A percentile compares a stretch with the other conserved stretches of the same genome.
Evolutionary conservation across 495 filamentous ascomycete genomes (phyloP).

Genomic region (Parathielavia appendiculata): DNA sequence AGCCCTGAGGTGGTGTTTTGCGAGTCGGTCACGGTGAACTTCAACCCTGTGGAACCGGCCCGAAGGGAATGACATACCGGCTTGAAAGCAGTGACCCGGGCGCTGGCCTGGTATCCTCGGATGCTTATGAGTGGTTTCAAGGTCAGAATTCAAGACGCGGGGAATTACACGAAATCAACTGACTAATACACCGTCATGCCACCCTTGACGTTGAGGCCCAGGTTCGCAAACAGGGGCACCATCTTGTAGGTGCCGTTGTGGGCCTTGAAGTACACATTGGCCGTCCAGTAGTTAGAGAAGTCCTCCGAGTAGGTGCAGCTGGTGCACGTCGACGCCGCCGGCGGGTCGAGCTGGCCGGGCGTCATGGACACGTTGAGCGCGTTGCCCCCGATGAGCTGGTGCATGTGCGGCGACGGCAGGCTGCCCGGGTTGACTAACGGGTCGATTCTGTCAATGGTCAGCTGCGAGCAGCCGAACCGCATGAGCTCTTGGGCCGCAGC

Average conservation of each 20-base stretch:
- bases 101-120: conserved; percentile 21
- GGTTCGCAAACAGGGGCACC: conserved; percentile 38
- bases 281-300: conserved; percentile 39
- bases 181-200: conserved; percentile 45
- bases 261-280: conserved; percentile 45
- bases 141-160: neutral
- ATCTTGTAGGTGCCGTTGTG: conserved; percentile 43
- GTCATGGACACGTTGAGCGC: conserved; percentile 44
- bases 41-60: too few species aligned
- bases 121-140: conserved; percentile 1
- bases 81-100: conserved; percentile 40
- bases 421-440: conserved; percentile 40
- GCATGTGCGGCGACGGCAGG: conserved; percentile 41
- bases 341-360: conserved; percentile 32
- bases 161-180: neutral
- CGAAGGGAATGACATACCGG: conserved; percentile 27
- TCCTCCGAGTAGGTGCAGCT: conserved; percentile 29
- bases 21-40: neutral
- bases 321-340: conserved; percentile 28
- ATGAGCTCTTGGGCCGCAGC: conserved; percentile 37
- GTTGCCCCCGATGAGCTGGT: conserved; percentile 49
- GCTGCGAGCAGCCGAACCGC: conserved; percentile 45
- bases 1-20: conserved; percentile 34
- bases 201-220: conserved; percentile 37
- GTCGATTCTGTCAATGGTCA: conserved; percentile 43